phyloP scores from a whole-genome alignment of 495 filamentous ascomycete genomes.

The Podospora didyma region DNA sequence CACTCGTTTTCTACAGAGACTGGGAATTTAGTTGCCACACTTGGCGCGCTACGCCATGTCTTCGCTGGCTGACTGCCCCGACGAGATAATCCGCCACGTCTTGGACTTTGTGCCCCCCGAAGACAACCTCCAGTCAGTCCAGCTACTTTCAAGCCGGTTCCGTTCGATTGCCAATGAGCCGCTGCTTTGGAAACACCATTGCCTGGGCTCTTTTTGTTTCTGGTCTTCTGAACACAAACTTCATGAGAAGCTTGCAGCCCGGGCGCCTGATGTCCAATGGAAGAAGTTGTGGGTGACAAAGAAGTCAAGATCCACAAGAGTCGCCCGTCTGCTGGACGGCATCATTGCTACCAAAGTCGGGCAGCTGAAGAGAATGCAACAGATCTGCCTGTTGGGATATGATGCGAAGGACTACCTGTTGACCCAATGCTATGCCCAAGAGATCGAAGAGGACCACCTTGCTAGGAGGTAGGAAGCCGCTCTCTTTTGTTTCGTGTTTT shows the following conservation, averaged over 20 bases:
- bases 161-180: conserved; percentile 61
- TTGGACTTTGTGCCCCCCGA: conserved; percentile 56
- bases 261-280: conserved; percentile 66
- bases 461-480: conserved; percentile 62
- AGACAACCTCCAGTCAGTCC: conserved; percentile 45
- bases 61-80: conserved; percentile 51
- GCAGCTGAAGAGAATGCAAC: conserved; percentile 63
- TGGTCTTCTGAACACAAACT: conserved; percentile 72
- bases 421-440: conserved; percentile 53
- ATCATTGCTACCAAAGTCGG: conserved; percentile 65
- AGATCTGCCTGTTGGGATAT: conserved; percentile 68
- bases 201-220: conserved; percentile 58
- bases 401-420: conserved; percentile 86
- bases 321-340: conserved; percentile 58
- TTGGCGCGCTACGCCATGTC: conserved; percentile 13
- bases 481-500: background rate
- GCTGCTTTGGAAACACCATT: conserved; percentile 77
- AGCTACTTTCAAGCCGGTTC: conserved; percentile 61
- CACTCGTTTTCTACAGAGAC: background rate
- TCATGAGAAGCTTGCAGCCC: conserved; percentile 44
- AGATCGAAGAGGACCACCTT: conserved; percentile 68
- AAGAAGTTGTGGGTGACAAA: conserved; percentile 64
- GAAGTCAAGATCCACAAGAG: conserved; percentile 48
- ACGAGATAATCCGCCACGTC: conserved; percentile 71
- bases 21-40: background rate